These are phyloP conservation scores for Neonectria neomacrospora DNA, from an alignment of 2,329 filamentous ascomycete species.

Conservation along the genomic window DNA sequence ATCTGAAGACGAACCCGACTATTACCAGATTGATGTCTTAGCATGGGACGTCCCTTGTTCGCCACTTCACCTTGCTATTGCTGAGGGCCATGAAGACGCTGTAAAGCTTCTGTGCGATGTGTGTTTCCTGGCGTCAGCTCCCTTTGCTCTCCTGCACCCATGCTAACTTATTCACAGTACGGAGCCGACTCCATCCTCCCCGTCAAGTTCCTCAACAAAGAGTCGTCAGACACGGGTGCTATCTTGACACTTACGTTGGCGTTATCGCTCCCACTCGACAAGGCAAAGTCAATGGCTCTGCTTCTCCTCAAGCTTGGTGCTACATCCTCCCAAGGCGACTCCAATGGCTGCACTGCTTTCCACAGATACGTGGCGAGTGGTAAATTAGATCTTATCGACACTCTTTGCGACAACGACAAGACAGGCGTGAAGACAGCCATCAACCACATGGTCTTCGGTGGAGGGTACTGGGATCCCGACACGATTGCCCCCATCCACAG, in stretches of 20 bases:
- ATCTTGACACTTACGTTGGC: conserved; percentile 78
- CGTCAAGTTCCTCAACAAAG: conserved; percentile 69
- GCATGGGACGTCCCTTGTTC: conserved; percentile 82
- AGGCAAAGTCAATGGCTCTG: conserved; percentile 72
- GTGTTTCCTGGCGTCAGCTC: conserved; percentile 33
- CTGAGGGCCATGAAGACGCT: conserved; percentile 75
- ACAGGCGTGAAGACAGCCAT: conserved; percentile 71
- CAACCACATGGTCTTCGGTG: conserved; percentile 68
- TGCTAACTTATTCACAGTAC: conserved; percentile 61
- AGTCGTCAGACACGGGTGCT: conserved; percentile 64
- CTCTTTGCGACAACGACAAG: conserved; percentile 66
- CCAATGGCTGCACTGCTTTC: conserved; percentile 71
- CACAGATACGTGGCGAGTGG: conserved; percentile 69
- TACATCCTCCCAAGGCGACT: conserved; percentile 77
- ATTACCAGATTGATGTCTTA: conserved; percentile 81
- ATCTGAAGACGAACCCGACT: conserved; percentile 74
- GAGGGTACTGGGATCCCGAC: conserved; percentile 47
- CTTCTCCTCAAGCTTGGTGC: conserved; percentile 77
- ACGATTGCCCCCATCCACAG: conserved; percentile 65
- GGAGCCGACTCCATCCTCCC: conserved; percentile 82
- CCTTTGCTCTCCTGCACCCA: neutral
- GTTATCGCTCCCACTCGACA: conserved; percentile 69
- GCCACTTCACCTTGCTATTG: conserved; percentile 81
- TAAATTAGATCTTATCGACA: conserved; percentile 59
- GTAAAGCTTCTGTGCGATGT: conserved; percentile 75